Evolutionary conservation across 2,329 filamentous ascomycete genomes (phyloP).

Genomic region (Phaeosphaeria sp.): DNA sequence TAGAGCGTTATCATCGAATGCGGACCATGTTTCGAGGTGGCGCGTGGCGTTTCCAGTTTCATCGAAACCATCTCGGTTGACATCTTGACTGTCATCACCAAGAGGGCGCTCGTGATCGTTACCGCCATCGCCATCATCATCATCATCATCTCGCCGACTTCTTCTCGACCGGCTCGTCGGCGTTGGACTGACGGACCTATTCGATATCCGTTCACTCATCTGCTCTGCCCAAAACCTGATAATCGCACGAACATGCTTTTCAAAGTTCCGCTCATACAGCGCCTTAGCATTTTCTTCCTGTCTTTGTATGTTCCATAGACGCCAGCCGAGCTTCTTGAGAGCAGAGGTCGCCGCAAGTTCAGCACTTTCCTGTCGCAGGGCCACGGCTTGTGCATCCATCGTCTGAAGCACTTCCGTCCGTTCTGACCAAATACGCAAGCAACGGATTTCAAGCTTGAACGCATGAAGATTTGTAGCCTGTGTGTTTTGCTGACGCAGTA

Average conservation of each 20-base stretch:
- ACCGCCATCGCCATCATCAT: conserved; percentile 4
- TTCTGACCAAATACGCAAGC: conserved; percentile 36
- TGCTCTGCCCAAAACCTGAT: conserved; percentile 62
- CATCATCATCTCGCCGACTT: conserved; percentile 12
- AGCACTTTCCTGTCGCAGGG: conserved; percentile 55
- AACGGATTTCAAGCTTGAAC: conserved; percentile 38
- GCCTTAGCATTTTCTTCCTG: conserved; percentile 60
- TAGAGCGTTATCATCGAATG: conserved; percentile 44
- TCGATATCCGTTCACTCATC: conserved; percentile 39
- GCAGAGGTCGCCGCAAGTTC: conserved; percentile 55
- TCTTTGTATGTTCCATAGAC: conserved; percentile 61
- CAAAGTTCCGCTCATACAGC: conserved; percentile 59
- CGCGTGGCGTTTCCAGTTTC: conserved; percentile 35
- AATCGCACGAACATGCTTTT: conserved; percentile 63
- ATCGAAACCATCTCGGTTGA: conserved; percentile 1
- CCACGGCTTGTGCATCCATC: conserved; percentile 52
- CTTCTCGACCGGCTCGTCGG: conserved; percentile 24
- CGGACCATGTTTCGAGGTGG: conserved; percentile 47
- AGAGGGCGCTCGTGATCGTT: not conserved
- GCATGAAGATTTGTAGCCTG: conserved; percentile 34
- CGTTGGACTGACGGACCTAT: conserved; percentile 30
- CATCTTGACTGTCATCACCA: not conserved
- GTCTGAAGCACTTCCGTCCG: conserved; percentile 30
- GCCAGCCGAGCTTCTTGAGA: conserved; percentile 64
- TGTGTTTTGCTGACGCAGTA: conserved; percentile 20